A percentile compares a stretch with the other conserved stretches of the same genome.
Conservation (phyloP, 2,329 filamentous ascomycete species). For the Epichloe bromicola region DNA sequence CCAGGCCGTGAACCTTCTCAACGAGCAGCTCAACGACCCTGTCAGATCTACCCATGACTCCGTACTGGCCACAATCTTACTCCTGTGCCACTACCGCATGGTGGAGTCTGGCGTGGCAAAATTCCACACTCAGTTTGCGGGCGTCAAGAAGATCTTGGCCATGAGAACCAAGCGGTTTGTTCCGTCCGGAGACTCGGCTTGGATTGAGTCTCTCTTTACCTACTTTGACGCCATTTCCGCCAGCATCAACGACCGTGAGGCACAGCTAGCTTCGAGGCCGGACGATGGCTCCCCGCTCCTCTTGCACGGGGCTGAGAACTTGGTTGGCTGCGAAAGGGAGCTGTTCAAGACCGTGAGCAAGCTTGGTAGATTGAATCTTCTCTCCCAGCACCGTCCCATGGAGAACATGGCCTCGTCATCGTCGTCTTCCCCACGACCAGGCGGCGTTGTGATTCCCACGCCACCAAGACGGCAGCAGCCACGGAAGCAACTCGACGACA, state of each 20-base stretch:
- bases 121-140: constrained; percentile 86
- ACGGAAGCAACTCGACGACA: constrained; percentile 7
- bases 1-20: constrained; percentile 68
- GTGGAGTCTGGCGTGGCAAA: constrained; percentile 87
- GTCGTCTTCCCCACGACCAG: constrained; percentile 4
- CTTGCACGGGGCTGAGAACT: constrained; percentile 60
- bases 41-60: constrained; percentile 69
- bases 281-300: constrained; percentile 41
- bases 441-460: constrained; percentile 1
- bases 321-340: constrained; percentile 74
- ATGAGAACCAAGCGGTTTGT: constrained; percentile 43
- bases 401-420: constrained; percentile 18
- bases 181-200: constrained; percentile 57
- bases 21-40: constrained; percentile 69
- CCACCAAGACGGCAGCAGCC: not conserved
- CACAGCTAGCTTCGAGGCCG: constrained; percentile 59
- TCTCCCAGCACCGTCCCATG: constrained; percentile 57
- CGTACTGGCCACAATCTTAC: constrained; percentile 72
- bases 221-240: constrained; percentile 91
- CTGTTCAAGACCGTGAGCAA: constrained; percentile 79
- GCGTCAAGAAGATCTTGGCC: constrained; percentile 78
- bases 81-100: constrained; percentile 85
- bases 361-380: constrained; percentile 70
- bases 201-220: constrained; percentile 88
- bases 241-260: constrained; percentile 82